phyloP scores from a whole-genome alignment of 1,284 basidiomycete species.

The Irpex rosettiformis region DNA sequence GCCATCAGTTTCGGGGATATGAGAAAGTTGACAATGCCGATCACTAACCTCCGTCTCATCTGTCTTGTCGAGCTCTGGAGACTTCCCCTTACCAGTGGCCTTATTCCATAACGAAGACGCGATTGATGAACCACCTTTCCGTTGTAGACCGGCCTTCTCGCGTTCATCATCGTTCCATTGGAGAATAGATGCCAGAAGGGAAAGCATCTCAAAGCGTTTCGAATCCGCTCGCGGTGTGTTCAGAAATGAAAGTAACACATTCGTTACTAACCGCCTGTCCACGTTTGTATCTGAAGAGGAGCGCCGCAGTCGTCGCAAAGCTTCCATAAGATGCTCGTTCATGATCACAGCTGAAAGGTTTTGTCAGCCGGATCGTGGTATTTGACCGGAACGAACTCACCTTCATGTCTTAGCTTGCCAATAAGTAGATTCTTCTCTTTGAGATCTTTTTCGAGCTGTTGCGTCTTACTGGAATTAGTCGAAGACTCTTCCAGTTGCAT shows the following conservation, averaged over 20 bases:
- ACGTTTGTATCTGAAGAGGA: slow-evolving; percentile 88
- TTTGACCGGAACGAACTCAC: slow-evolving; percentile 39
- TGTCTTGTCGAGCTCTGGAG: slow-evolving; percentile 62
- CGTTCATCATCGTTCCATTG: slow-evolving; percentile 89
- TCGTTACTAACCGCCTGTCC: slow-evolving; percentile 91
- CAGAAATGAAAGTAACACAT: slow-evolving; percentile 92
- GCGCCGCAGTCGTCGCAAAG: slow-evolving; percentile 86
- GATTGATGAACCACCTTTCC: slow-evolving; percentile 36
- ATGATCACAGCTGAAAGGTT: slow-evolving; percentile 79
- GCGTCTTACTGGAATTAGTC: slow-evolving; percentile 61
- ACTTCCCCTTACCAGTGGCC: slow-evolving; percentile 39
- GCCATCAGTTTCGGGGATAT: neutral
- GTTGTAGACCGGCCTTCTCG: slow-evolving; percentile 86
- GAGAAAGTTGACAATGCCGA: neutral
- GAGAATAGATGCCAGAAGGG: slow-evolving; percentile 84
- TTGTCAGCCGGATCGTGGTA: neutral
- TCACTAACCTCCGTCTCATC: slow-evolving; percentile 73
- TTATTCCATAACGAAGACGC: slow-evolving; percentile 52
- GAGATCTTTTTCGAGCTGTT: slow-evolving; percentile 81
- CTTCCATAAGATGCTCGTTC: slow-evolving; percentile 97
- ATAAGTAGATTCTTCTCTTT: slow-evolving; percentile 94
- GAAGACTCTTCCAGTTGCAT: slow-evolving; percentile 72
- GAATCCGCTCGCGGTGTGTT: slow-evolving; percentile 86
- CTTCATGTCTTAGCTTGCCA: slow-evolving; percentile 92
- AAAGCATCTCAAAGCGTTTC: slow-evolving; percentile 97